Base-by-base conservation (phyloP, 441 rosid genomes). In the Gossypium schwendimanii region DNA sequence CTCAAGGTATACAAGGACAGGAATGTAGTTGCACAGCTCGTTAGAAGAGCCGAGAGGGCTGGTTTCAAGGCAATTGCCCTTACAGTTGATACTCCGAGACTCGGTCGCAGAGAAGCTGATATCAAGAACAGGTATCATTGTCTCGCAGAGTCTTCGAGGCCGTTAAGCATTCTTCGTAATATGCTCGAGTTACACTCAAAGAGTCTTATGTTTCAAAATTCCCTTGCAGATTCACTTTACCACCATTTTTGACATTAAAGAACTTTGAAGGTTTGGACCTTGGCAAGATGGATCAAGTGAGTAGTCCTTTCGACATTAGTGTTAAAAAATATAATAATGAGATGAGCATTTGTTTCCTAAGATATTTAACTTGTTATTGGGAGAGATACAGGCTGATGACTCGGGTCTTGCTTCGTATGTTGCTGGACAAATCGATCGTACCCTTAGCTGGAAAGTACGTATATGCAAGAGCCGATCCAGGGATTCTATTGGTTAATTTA, bases 31-130 rank as follows among this genome's bases (percentile, higher is more conserved):
- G 83, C 85, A 10, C 97, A 95, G 79, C 91, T 91, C 15, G 97
- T 95, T 64, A 86, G 87, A 78, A 84, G 99, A 83, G 99, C 99
- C 47, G 99, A 93, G 74, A 83, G 83, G 82, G 99, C 99, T 65
- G 99, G 98, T 63, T 95, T 91, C 83, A 92, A 88, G 85, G 98
- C 98, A 7, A 91, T 95, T 78, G 97, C 91, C 49, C 87, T 87
- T 31, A 87, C 91, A 49, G 91, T 82, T 10, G 89, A 87, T 68
- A 84, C 89, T 65, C 91, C 91, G 73, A 85, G 85, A 70, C 84
- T 87, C 23, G 91, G 91, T 28, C 91, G 89, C 36, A 84, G 91
- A 72, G 91, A 87, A 59, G 82, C 88, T 63, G 88, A 87, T 73
- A 87, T 87, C 81, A 87, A 87, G 84, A 87, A 87, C 84, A 80